A percentile compares a stretch with the other conserved stretches of the same genome.
Conservation (phyloP, 768 basidiomycete genomes). For the Hygrocybe coccinea region DNA sequence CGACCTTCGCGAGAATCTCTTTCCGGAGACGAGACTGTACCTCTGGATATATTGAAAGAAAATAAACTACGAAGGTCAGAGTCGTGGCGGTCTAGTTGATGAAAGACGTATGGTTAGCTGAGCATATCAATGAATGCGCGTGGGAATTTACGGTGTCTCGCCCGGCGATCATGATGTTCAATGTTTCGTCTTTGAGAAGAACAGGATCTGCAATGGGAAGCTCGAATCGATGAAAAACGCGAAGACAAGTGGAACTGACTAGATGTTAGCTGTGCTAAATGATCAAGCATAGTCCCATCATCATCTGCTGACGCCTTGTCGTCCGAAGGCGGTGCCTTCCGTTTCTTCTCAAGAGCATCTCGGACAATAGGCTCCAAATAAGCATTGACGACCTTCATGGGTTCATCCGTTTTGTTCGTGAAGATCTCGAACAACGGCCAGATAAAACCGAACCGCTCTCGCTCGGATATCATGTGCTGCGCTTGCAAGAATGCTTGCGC, state of each 20-base stretch:
- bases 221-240: background rate
- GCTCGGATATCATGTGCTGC: conserved; percentile 34
- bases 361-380: conserved; percentile 50
- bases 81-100: conserved; percentile 41
- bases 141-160: conserved; percentile 45
- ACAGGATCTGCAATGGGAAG: conserved; percentile 26
- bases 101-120: background rate
- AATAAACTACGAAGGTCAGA: conserved; percentile 51
- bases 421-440: conserved; percentile 55
- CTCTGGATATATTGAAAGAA: conserved; percentile 48
- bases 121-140: background rate
- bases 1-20: conserved; percentile 46
- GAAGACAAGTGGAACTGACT: too few species aligned
- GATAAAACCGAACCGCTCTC: conserved; percentile 34
- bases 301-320: conserved; percentile 27
- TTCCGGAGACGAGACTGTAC: conserved; percentile 43
- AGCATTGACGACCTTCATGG: conserved; percentile 41
- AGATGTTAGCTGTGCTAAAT: conserved; percentile 48
- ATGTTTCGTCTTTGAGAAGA: conserved; percentile 42
- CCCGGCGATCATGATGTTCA: conserved; percentile 55
- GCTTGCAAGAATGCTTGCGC: conserved; percentile 45
- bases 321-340: background rate
- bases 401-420: conserved; percentile 39
- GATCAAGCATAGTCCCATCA: conserved; percentile 50
- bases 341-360: conserved; percentile 38